A percentile compares a stretch with the other conserved stretches of the same genome.
These are phyloP conservation scores for Erythrobasidium hasegawianum DNA, from an alignment of 1,284 basidiomycete species.

Conservation along the genomic window DNA sequence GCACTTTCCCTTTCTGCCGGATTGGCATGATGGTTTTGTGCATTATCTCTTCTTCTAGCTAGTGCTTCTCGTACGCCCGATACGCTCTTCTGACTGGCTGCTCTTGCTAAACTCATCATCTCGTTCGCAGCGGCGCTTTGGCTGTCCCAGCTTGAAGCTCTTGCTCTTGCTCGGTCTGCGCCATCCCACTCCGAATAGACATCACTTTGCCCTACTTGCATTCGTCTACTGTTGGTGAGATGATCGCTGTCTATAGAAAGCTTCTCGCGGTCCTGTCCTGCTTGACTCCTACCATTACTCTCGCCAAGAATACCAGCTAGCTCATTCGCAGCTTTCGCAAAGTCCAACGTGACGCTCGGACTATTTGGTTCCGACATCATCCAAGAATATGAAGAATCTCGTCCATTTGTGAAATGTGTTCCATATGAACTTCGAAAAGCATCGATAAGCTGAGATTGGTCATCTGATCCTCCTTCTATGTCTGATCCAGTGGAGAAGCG, in stretches of 20 bases:
- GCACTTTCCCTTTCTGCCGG: background rate
- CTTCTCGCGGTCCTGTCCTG: background rate
- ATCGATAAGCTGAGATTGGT: conserved; percentile 22
- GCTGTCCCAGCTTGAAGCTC: conserved; percentile 31
- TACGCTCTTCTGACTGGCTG: conserved; percentile 14
- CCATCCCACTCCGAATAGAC: conserved; percentile 8
- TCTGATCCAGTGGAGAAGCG: conserved; percentile 5
- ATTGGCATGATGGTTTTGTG: background rate
- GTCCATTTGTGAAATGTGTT: conserved; percentile 13
- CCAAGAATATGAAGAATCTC: conserved; percentile 34
- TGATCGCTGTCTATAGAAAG: background rate
- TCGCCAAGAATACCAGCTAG: background rate
- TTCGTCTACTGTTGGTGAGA: background rate
- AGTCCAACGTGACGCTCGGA: conserved; percentile 22
- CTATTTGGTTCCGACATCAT: conserved; percentile 18
- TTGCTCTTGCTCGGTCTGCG: conserved; percentile 1
- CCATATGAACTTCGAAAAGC: conserved; percentile 23
- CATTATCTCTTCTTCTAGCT: background rate
- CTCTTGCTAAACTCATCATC: conserved; percentile 21
- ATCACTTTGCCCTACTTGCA: background rate
- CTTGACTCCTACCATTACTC: background rate
- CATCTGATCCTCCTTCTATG: conserved; percentile 13
- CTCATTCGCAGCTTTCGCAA: conserved; percentile 10
- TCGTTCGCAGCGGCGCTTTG: conserved; percentile 19
- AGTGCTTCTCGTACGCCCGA: background rate